Conservation (phyloP, 352 stramenopile genomes). For the Pythium diclinum region DNA sequence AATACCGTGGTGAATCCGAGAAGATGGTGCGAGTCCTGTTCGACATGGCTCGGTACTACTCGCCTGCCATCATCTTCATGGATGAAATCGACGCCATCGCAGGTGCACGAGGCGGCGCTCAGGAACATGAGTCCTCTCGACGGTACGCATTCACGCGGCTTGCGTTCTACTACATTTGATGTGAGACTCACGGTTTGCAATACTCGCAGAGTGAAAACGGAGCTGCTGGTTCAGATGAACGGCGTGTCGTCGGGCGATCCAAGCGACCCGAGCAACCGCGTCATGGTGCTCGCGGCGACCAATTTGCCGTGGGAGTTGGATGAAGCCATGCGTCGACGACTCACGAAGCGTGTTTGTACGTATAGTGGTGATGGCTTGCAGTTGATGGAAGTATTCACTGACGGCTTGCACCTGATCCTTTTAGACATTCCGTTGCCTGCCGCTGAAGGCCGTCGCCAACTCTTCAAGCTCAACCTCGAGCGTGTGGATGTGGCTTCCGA, state of each 20-base stretch:
- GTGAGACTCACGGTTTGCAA: neutral
- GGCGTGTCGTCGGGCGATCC: slow-evolving; percentile 66
- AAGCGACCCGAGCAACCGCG: slow-evolving; percentile 38
- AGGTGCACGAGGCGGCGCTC: slow-evolving; percentile 58
- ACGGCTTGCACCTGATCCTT: slow-evolving; percentile 3
- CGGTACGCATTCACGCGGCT: slow-evolving; percentile 31
- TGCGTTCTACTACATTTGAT: neutral
- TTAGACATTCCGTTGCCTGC: slow-evolving; percentile 42
- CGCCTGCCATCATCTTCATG: slow-evolving; percentile 98
- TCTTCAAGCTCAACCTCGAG: slow-evolving; percentile 78
- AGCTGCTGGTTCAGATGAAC: slow-evolving; percentile 98
- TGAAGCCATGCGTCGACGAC: slow-evolving; percentile 81
- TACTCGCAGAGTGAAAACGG: slow-evolving; percentile 91
- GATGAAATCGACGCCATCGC: slow-evolving; percentile 97
- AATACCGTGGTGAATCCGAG: slow-evolving; percentile 93
- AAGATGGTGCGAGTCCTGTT: slow-evolving; percentile 98
- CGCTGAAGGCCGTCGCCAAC: slow-evolving; percentile 46
- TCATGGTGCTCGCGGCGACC: slow-evolving; percentile 90
- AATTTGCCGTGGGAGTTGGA: slow-evolving; percentile 94
- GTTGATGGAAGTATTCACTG: neutral
- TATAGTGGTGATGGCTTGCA: neutral
- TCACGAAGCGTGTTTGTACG: slow-evolving; percentile 90
- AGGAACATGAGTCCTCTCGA: slow-evolving; percentile 83
- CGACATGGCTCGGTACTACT: slow-evolving; percentile 97
- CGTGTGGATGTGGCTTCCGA: slow-evolving; percentile 78